Conservation (phyloP, 805 yeast genomes). For the Jamesozyma hellenica region DNA sequence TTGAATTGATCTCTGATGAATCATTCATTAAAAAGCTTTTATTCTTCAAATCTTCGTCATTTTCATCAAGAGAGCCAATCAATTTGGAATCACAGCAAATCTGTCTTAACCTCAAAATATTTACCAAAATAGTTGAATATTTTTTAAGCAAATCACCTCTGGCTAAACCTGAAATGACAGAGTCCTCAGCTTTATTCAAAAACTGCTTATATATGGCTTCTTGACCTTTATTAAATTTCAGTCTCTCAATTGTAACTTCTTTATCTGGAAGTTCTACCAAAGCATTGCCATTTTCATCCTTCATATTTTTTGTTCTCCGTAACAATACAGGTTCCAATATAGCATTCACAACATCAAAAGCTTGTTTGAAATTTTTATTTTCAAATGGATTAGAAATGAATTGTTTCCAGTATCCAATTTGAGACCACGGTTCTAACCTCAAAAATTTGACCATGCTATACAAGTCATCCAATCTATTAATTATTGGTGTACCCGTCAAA, state of each 20-base stretch:
- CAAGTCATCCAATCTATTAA: conserved; percentile 78
- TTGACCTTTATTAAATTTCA: conserved; percentile 60
- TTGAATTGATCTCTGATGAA: conserved; percentile 2
- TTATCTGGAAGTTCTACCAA: conserved; percentile 71
- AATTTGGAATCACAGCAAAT: conserved; percentile 77
- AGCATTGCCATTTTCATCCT: conserved; percentile 52
- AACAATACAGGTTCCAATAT: conserved; percentile 74
- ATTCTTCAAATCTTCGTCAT: conserved; percentile 38
- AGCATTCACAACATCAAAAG: conserved; percentile 76
- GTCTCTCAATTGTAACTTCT: conserved; percentile 56
- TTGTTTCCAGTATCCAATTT: conserved; percentile 76
- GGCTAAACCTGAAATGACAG: conserved; percentile 49
- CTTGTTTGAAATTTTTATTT: conserved; percentile 55
- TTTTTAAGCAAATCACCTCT: conserved; percentile 60
- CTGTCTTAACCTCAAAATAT: conserved; percentile 75
- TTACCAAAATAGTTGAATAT: conserved; percentile 72
- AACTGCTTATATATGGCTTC: conserved; percentile 56
- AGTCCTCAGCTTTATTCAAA: conserved; percentile 51
- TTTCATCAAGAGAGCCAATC: conserved; percentile 41
- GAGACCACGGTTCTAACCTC: conserved; percentile 82
- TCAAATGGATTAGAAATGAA: conserved; percentile 80
- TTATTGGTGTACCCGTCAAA: conserved; percentile 87
- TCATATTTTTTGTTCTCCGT: conserved; percentile 81
- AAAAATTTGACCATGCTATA: conserved; percentile 68
- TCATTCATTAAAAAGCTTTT: conserved; percentile 8